Conservation (phyloP, 2,329 filamentous ascomycete genomes). For the Neurospora sp. region DNA sequence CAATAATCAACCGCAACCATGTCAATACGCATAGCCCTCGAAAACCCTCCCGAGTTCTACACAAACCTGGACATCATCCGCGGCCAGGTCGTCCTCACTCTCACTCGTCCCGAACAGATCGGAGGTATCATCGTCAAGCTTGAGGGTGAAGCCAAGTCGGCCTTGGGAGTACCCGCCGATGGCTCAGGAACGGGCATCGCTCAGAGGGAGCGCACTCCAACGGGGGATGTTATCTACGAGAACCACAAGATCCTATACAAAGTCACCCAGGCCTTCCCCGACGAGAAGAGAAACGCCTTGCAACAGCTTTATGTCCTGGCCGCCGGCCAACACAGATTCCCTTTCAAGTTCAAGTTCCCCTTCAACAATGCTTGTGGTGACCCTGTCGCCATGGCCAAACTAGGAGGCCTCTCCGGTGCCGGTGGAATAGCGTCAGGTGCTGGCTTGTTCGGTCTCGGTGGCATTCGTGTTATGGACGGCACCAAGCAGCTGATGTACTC, state of each 20-base stretch:
- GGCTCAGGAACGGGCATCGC: constrained; percentile 19
- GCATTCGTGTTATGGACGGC: constrained; percentile 53
- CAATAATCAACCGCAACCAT: constrained; percentile 29
- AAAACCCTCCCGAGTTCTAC: constrained; percentile 59
- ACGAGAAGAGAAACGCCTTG: constrained; percentile 33
- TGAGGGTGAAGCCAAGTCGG: constrained; percentile 67
- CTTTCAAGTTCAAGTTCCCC: constrained; percentile 67
- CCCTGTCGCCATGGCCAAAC: constrained; percentile 40
- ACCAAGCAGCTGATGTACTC: constrained; percentile 49
- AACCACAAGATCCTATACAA: constrained; percentile 69
- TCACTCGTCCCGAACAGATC: constrained; percentile 59
- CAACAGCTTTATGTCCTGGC: constrained; percentile 43
- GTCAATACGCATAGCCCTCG: constrained; percentile 58
- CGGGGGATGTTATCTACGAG: constrained; percentile 39
- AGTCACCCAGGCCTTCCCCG: constrained; percentile 62
- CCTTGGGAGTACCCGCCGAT: constrained; percentile 41
- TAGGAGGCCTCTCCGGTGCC: constrained; percentile 42
- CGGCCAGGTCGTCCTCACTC: constrained; percentile 46
- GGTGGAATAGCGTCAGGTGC: constrained; percentile 38
- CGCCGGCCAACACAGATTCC: constrained; percentile 63
- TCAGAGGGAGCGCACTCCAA: constrained; percentile 27
- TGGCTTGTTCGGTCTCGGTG: constrained; percentile 38
- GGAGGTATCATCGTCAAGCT: constrained; percentile 72
- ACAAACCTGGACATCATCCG: constrained; percentile 69
- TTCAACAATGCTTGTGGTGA: constrained; percentile 65